These are phyloP conservation scores for Psidium guajava DNA, from an alignment of 345 rosid genomes.

Conservation along the genomic window DNA sequence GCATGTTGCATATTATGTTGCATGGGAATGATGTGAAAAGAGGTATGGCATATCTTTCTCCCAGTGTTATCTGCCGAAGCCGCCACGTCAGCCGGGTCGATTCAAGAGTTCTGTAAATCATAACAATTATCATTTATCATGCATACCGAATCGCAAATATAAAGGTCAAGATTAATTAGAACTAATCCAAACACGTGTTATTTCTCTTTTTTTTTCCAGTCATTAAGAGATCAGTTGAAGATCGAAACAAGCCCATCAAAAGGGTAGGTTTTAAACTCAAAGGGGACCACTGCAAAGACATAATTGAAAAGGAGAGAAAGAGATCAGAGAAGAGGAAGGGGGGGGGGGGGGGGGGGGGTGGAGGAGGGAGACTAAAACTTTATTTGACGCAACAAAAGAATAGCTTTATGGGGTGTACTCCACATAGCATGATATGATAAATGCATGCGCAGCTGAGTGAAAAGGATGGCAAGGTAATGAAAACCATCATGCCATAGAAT, in stretches of 20 bases:
- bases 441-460: background rate
- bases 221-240: background rate
- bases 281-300: slow-evolving; percentile 16
- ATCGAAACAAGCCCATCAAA: background rate
- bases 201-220: background rate
- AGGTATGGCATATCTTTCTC: slow-evolving; percentile 15
- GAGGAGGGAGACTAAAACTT: background rate
- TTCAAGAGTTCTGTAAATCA: background rate
- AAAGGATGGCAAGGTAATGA: background rate
- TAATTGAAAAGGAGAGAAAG: slow-evolving; percentile 18
- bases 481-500: background rate
- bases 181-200: background rate
- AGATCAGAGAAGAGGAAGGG: background rate
- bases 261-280: background rate
- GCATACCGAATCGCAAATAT: background rate
- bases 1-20: slow-evolving; percentile 1
- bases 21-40: slow-evolving; percentile 11
- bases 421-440: background rate
- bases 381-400: background rate
- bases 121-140: background rate
- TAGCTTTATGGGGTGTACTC: background rate
- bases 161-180: background rate
- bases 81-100: slow-evolving; percentile 4
- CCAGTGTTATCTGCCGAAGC: slow-evolving; percentile 7
- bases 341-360: background rate